Base-by-base conservation (phyloP, 78 protist genomes). In the Polysphondylium violaceum region DNA sequence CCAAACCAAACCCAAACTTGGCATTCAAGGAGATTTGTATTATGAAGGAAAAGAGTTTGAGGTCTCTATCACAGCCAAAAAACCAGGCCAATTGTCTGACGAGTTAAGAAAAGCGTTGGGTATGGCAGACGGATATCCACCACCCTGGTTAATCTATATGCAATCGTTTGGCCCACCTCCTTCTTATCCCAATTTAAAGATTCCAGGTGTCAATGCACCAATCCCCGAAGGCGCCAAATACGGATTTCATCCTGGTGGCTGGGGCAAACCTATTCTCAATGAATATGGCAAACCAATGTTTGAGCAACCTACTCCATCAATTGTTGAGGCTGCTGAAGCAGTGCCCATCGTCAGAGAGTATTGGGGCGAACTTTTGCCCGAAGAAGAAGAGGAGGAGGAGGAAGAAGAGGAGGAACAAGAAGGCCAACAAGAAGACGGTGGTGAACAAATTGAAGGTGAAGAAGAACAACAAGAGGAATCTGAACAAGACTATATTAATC, bases 131-230 rank as follows among this genome's bases (percentile, higher is more conserved):
- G 95, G 96, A 1, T 86, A 78, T 23, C 99, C 99, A 16, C 98
- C 99, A 47, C 99, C 99, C 16, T 99, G 99, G 99, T 97, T 99
- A 16, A 76, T 96, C 76, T 92, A 93, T 94, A 98, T 98, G 99
- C 99, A 99, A 93, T 74, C 94, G 0, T 64, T 59, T 69, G 98
- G 98, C 4, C 98, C 98, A 31, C 99, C 99, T 6, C 99, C 99
- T 7, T 76, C 98, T 6, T 99, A 97, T 74, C 99, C 99, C 0
- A 86, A 60, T 35, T 91, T 99, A 29, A 92, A 94, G 27, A 89
- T 99, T 14, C 98, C 99, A 0, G 98, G 99, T n/a, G 95, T 99
- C 16, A 98, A 98, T 58, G 98, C 99, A 11, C 99, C 99, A 2
- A 88, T 99, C 16, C 99, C 99, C 0, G 78, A 64, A 43, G 99